phyloP scores from a whole-genome alignment of 371 early-diverging fungal species.

The Homolaphlyctis polyrhiza region DNA sequence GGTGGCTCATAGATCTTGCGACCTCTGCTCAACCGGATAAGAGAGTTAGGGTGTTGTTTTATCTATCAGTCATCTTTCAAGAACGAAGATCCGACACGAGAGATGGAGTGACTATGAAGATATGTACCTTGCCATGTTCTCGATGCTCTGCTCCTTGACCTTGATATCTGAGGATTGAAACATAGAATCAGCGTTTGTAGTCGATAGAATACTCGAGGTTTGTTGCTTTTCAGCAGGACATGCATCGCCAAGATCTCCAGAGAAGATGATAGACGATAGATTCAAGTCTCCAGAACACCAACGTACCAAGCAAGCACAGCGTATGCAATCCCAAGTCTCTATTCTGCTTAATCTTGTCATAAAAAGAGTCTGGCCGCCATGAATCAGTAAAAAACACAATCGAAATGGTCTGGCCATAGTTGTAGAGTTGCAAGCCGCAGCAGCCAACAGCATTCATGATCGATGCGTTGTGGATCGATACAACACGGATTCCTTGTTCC shows the following conservation, averaged over 20 bases:
- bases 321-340: constrained; percentile 87
- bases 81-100: neutral
- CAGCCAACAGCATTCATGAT: constrained; percentile 99
- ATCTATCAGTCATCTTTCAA: neutral
- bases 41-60: neutral
- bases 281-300: neutral
- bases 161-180: constrained; percentile 97
- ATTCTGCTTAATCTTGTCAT: constrained; percentile 90
- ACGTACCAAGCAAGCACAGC: constrained; percentile 78
- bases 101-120: neutral
- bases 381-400: constrained; percentile 96
- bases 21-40: constrained; percentile 49
- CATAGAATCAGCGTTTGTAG: too few relatives aligned
- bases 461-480: constrained; percentile 96
- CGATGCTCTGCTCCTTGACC: constrained; percentile 95
- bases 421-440: constrained; percentile 97
- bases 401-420: constrained; percentile 98
- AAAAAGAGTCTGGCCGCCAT: constrained; percentile 97
- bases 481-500: constrained; percentile 78
- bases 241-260: too few relatives aligned
- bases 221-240: neutral
- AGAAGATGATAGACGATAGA: neutral
- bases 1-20: constrained; percentile 94
- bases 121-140: constrained; percentile 81
- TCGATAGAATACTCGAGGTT: too few relatives aligned